Evolutionary conservation across 2,329 filamentous ascomycete genomes (phyloP), one percentile per base, ranked within the genome.

Genomic region (Dactylellina parvicollis): DNA sequence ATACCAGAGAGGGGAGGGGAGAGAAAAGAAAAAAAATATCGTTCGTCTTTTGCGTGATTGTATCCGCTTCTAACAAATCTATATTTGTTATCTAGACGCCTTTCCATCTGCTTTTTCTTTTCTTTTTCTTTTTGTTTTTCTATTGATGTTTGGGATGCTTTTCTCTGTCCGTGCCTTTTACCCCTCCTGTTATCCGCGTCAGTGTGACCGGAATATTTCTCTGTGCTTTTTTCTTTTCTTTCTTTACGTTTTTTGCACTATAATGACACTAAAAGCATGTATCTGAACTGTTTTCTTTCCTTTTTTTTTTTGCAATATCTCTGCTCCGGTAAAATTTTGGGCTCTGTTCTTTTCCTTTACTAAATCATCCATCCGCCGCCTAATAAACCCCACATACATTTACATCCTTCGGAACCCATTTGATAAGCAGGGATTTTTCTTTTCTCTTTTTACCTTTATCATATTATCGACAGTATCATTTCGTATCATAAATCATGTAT

Each of bases 31-130:
- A 52, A 69, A 67, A 59, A 65, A 66, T 52, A 65, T 47, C 44
- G 18, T n/a, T 56, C 26, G 32, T 54, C 52, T 49, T 52, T 34
- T 73, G 69, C 69, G 69, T 73, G 69, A 73, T 61, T 56, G 42
- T 73, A 73, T 66, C 69, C 69, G 69, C 69, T 38, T 57, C 16
- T 59, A 50, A 70, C 47, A 61, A 61, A 44, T 56, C 65, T 36
- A 50, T 52, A 24, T 60, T 69, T 59, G 46, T 60, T 72, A 46
- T 54, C 59, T 38, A 64, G 34, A 65, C 46, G 42, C 57, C 49
- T 52, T n/a, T n/a, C 47, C 55, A 42, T 59, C 36, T 54, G 57
- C 60, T 47, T 57, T 14, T 60, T 72, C 44, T 59, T 50, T 28
- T 8, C 10, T 46, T 24, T 64, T 49, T 30, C 18, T 38, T 52